Percentiles rank a stretch among this genome's conserved stretches.
phyloP scores from a whole-genome alignment of 768 basidiomycete genomes.

The Hygrophorus pudorinus region DNA sequence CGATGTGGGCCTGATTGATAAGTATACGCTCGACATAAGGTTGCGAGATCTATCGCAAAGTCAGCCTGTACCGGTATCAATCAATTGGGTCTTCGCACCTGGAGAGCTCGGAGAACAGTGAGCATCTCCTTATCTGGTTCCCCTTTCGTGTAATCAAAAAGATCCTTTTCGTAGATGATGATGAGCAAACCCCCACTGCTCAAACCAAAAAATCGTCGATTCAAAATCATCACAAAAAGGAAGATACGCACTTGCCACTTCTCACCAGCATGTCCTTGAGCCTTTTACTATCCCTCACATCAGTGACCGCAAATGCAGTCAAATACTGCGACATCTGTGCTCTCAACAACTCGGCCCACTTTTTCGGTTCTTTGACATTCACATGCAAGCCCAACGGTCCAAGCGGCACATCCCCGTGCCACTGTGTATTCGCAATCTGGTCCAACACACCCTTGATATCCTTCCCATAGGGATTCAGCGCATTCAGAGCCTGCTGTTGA shows the following conservation, averaged over 20 bases:
- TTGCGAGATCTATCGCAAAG: slow-evolving; percentile 52
- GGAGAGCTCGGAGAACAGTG: slow-evolving; percentile 76
- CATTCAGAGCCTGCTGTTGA: slow-evolving; percentile 43
- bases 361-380: slow-evolving; percentile 53
- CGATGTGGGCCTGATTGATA: slow-evolving; percentile 67
- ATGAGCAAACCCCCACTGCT: slow-evolving; percentile 39
- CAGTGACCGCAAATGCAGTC: slow-evolving; percentile 66
- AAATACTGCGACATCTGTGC: slow-evolving; percentile 48
- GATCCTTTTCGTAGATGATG: slow-evolving; percentile 57
- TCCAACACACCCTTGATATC: slow-evolving; percentile 50
- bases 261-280: slow-evolving; percentile 49
- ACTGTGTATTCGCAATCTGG: slow-evolving; percentile 37
- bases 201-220: not conserved
- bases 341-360: slow-evolving; percentile 61
- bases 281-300: slow-evolving; percentile 46
- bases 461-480: slow-evolving; percentile 50
- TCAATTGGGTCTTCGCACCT: slow-evolving; percentile 30
- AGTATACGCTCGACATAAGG: slow-evolving; percentile 69
- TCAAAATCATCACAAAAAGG: not conserved
- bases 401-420: slow-evolving; percentile 59
- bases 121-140: slow-evolving; percentile 54
- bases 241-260: slow-evolving; percentile 50
- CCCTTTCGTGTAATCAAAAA: slow-evolving; percentile 73
- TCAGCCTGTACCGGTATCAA: slow-evolving; percentile 6
- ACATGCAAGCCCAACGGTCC: slow-evolving; percentile 79